phyloP scores from a whole-genome alignment of 257 asterid genomes.

The Ophiorrhiza pumila region DNA sequence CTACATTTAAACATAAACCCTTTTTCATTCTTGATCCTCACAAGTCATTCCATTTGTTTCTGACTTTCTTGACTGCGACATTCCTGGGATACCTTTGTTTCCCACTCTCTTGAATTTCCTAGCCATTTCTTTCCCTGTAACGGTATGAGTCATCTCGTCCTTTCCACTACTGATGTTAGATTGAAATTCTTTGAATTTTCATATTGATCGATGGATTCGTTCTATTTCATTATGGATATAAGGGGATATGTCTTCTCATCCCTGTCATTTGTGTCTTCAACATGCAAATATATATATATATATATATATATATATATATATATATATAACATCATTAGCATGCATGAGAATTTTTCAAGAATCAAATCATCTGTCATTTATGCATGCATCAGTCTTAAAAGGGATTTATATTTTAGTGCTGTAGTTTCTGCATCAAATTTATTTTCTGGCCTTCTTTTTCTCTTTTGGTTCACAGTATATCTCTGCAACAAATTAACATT shows the following conservation, averaged over 20 bases:
- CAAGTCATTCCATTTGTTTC: slow-evolving; percentile 8
- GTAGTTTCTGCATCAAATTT: neutral
- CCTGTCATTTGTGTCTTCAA: neutral
- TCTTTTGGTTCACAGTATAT: neutral
- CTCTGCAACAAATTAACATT: neutral
- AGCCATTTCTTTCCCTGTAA: neutral
- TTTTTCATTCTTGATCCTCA: neutral
- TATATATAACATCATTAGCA: neutral
- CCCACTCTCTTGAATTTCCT: neutral
- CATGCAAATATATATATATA: too few relatives aligned
- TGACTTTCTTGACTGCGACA: slow-evolving; percentile 7
- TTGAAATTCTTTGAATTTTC: neutral
- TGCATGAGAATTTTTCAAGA: neutral
- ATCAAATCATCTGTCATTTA: neutral
- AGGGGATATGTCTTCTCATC: neutral
- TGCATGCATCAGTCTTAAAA: neutral
- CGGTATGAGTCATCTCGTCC: neutral
- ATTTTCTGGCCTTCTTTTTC: neutral
- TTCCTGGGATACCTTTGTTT: slow-evolving; percentile 1
- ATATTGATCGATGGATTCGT: neutral
- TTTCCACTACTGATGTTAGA: neutral
- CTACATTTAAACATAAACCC: neutral
- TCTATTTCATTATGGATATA: neutral
- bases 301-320: too few relatives aligned
- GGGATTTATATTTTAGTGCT: neutral